phyloP scores from a whole-genome alignment of 345 rosid species.

The Hibiscus syriacus region DNA sequence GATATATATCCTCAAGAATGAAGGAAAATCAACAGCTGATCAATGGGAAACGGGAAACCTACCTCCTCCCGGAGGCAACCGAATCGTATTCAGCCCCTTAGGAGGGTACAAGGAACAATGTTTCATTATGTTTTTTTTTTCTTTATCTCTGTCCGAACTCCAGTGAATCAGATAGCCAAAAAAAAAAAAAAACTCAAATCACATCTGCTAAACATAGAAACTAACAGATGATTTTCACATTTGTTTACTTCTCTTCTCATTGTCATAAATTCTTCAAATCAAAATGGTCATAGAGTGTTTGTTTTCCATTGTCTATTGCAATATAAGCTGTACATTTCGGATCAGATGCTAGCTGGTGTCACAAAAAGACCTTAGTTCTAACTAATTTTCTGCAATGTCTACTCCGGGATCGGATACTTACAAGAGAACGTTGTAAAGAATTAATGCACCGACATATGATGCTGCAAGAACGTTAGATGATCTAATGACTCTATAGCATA shows the following conservation, averaged over 20 bases:
- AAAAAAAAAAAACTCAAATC: conserved; percentile 14
- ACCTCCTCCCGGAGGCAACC: conserved; percentile 34
- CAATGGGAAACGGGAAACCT: neutral
- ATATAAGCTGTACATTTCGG: neutral
- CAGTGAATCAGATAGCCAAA: conserved; percentile 9
- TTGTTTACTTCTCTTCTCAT: conserved; percentile 1
- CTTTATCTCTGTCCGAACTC: conserved; percentile 4
- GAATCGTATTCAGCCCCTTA: conserved; percentile 33
- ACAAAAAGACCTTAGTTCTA: too few relatives aligned
- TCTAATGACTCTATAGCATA: neutral
- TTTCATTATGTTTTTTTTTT: neutral
- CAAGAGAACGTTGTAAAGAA: neutral
- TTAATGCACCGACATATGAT: neutral
- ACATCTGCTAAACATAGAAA: conserved; percentile 10
- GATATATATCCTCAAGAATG: neutral
- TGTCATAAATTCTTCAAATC: neutral
- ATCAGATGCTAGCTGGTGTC: neutral
- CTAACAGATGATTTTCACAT: neutral
- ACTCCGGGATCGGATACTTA: neutral
- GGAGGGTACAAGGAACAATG: conserved; percentile 14
- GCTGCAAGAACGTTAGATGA: neutral
- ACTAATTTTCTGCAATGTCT: too few relatives aligned
- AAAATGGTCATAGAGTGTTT: neutral
- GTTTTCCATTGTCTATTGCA: neutral
- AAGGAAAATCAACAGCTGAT: neutral